Conservation (phyloP, 108 stramenopile species). For the Nitzschia sp. region DNA sequence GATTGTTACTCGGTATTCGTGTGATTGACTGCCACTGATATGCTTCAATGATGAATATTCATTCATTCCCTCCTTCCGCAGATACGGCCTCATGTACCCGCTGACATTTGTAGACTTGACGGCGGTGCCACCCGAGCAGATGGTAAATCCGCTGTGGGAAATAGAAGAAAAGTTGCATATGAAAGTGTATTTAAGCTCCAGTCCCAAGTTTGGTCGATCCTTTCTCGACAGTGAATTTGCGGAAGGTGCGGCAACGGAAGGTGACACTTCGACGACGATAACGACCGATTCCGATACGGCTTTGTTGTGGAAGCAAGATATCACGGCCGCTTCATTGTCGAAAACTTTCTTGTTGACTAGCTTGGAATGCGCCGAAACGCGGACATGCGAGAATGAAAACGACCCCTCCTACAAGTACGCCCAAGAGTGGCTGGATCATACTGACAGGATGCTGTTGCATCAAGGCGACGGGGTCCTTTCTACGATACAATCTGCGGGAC, state of each 20-base stretch:
- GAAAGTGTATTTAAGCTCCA: constrained; percentile 66
- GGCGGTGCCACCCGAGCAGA: constrained; percentile 25
- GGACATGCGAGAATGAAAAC: constrained; percentile 12
- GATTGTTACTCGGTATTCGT: neutral
- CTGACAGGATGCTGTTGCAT: constrained; percentile 47
- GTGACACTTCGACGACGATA: neutral
- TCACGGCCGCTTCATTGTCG: constrained; percentile 41
- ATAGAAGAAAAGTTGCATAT: constrained; percentile 44
- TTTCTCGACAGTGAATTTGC: constrained; percentile 53
- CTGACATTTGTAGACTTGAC: constrained; percentile 39
- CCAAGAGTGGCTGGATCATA: constrained; percentile 62
- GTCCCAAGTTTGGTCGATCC: constrained; percentile 39
- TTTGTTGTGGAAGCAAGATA: constrained; percentile 52
- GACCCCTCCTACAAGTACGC: constrained; percentile 55
- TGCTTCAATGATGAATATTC: neutral
- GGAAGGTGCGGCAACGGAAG: constrained; percentile 9
- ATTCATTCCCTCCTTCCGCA: neutral
- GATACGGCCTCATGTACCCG: constrained; percentile 55
- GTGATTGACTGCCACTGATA: neutral
- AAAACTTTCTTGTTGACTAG: constrained; percentile 61
- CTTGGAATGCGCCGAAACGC: constrained; percentile 30
- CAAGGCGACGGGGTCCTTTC: constrained; percentile 70
- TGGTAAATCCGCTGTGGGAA: constrained; percentile 41
- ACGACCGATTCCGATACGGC: constrained; percentile 19
- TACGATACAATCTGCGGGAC: constrained; percentile 76